Conservation (phyloP, 371 early-diverging fungal genomes). For the Thermomucor indicae-seudaticae region DNA sequence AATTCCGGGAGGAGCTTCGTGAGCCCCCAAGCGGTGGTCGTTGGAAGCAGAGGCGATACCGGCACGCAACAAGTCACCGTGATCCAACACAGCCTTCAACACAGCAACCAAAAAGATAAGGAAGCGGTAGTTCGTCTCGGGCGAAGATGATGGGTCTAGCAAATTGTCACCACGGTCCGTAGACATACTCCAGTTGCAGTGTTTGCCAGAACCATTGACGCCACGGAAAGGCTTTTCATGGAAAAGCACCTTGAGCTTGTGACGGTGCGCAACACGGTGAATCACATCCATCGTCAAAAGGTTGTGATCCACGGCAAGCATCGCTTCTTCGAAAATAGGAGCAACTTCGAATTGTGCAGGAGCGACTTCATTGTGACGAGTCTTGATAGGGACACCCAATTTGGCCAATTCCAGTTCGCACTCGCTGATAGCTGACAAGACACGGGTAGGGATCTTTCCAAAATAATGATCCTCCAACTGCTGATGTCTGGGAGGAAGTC, state of each 20-base stretch:
- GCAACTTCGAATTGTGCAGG: constrained; percentile 98
- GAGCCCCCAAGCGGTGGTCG: constrained; percentile 97
- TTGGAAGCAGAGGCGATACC: constrained; percentile 91
- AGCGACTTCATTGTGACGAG: constrained; percentile 99
- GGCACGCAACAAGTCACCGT: constrained; percentile 68
- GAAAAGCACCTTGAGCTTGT: constrained; percentile 94
- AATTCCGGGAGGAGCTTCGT: constrained; percentile 98
- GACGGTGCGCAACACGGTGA: constrained; percentile 94
- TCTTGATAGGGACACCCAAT: constrained; percentile 97
- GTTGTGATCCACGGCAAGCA: constrained; percentile 98
- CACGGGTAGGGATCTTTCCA: constrained; percentile 93
- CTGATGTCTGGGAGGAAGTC: constrained; percentile 95
- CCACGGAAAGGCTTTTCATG: constrained; percentile 99
- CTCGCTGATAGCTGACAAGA: constrained; percentile 89
- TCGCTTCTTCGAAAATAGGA: constrained; percentile 95
- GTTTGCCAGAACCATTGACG: constrained; percentile 98
- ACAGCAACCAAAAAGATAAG: constrained; percentile 88
- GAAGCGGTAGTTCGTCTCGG: constrained; percentile 96
- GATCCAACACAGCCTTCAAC: constrained; percentile 87
- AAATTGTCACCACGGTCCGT: constrained; percentile 95
- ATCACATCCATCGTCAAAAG: constrained; percentile 95
- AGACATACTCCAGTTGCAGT: constrained; percentile 98
- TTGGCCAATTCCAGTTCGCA: constrained; percentile 89
- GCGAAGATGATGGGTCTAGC: constrained; percentile 88
- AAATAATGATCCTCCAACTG: constrained; percentile 99